These are phyloP conservation scores for Coelastrella sp. DNA, from an alignment of 139 green algal species.

Conservation along the genomic window DNA sequence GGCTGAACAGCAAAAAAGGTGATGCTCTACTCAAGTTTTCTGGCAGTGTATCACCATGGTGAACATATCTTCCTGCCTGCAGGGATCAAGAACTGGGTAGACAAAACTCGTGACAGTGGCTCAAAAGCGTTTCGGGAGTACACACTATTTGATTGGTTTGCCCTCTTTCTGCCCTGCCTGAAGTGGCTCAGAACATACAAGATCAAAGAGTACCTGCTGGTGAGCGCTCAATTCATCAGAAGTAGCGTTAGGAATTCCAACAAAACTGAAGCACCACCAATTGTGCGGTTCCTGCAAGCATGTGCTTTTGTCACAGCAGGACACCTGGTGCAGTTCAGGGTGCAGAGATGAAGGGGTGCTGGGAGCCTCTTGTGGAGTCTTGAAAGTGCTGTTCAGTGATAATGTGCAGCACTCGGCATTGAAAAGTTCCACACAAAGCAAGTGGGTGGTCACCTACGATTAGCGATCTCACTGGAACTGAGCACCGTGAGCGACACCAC, in stretches of 20 bases:
- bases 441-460: too few relatives aligned
- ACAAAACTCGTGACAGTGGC: slow-evolving; percentile 31
- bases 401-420: too few relatives aligned
- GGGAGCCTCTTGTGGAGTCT: too few relatives aligned
- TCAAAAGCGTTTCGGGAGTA: slow-evolving; percentile 8
- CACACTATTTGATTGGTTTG: slow-evolving; percentile 55
- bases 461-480: neutral
- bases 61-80: neutral
- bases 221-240: neutral
- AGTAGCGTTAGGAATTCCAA: neutral
- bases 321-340: neutral
- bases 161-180: slow-evolving; percentile 68
- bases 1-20: too few relatives aligned
- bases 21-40: too few relatives aligned
- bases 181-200: slow-evolving; percentile 75
- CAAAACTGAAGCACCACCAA: too few relatives aligned
- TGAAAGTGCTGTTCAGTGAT: too few relatives aligned
- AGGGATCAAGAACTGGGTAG: slow-evolving; percentile 33
- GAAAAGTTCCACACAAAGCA: too few relatives aligned
- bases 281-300: too few relatives aligned
- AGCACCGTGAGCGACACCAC: neutral
- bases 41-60: too few relatives aligned
- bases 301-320: neutral
- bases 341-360: neutral
- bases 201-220: slow-evolving; percentile 43